Conservation (phyloP, 23 red algal genomes). For the Cyanidiococcus yangmingshanensis region DNA sequence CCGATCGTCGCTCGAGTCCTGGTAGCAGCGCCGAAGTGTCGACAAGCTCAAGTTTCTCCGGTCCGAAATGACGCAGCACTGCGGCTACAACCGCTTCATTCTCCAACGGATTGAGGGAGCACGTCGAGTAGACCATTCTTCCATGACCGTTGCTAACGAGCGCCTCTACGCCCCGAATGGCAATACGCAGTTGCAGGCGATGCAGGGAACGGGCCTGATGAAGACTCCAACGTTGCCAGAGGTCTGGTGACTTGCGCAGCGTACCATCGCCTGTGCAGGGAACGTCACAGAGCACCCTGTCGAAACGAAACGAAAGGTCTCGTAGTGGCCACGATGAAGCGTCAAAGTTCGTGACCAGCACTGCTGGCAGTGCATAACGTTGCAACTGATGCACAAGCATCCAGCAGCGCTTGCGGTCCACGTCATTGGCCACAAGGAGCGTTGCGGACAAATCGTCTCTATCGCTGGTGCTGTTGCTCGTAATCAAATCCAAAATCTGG, state of each 20-base stretch:
- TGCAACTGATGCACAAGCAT: slow-evolving; percentile 87
- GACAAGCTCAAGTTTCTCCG: slow-evolving; percentile 31
- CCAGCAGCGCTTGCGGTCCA: slow-evolving; percentile 70
- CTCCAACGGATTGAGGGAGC: slow-evolving; percentile 88
- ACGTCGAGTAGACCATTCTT: slow-evolving; percentile 73
- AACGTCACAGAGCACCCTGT: slow-evolving; percentile 91
- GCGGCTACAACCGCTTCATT: slow-evolving; percentile 88
- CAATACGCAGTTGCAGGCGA: slow-evolving; percentile 54
- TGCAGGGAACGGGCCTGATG: slow-evolving; percentile 67
- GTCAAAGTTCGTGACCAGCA: slow-evolving; percentile 90
- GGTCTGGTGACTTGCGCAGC: slow-evolving; percentile 74
- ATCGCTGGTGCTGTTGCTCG: slow-evolving; percentile 1
- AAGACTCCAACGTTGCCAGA: slow-evolving; percentile 61
- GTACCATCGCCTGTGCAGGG: slow-evolving; percentile 95
- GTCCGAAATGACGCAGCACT: slow-evolving; percentile 37
- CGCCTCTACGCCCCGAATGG: slow-evolving; percentile 52
- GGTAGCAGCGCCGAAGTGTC: slow-evolving; percentile 41
- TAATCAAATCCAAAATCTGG: slow-evolving; percentile 62
- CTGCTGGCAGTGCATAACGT: slow-evolving; percentile 47
- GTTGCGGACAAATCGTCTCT: not conserved
- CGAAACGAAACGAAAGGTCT: slow-evolving; percentile 23
- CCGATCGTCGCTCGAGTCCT: slow-evolving; percentile 38
- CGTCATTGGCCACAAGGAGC: slow-evolving; percentile 88
- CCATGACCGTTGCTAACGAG: slow-evolving; percentile 44
- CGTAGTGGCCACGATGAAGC: slow-evolving; percentile 24